These are phyloP conservation scores for Helenozyma baotianmanensis DNA, from an alignment of 805 yeast genomes.

Conservation along the genomic window DNA sequence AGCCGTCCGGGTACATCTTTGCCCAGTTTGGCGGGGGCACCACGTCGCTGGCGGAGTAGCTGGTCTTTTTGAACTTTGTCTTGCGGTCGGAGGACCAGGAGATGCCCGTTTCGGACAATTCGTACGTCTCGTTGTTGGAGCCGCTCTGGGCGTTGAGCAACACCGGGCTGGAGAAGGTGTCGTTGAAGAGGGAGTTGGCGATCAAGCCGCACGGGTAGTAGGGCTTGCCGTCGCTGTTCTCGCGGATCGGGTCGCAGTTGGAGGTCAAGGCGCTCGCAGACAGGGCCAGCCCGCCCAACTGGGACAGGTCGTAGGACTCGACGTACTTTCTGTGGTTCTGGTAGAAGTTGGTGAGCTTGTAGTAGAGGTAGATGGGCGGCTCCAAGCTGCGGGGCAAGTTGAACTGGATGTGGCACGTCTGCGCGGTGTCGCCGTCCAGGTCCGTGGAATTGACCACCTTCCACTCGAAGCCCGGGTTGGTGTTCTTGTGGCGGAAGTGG, in stretches of 20 bases:
- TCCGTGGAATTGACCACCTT: conserved; percentile 34
- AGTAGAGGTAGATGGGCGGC: conserved; percentile 72
- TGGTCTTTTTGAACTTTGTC: conserved; percentile 63
- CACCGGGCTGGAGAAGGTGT: conserved; percentile 59
- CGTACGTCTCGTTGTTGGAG: conserved; percentile 38
- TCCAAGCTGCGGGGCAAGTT: conserved; percentile 65
- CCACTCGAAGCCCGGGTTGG: conserved; percentile 61
- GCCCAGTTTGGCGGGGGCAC: conserved; percentile 96
- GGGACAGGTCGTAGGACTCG: conserved; percentile 73
- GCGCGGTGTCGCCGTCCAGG: conserved; percentile 31
- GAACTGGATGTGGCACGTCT: conserved; percentile 65
- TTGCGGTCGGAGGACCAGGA: conserved; percentile 81
- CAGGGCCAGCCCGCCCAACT: conserved; percentile 74
- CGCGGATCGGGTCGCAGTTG: conserved; percentile 35
- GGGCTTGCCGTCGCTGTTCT: conserved; percentile 40
- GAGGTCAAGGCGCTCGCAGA: conserved; percentile 42
- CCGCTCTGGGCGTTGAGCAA: conserved; percentile 43
- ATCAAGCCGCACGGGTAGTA: conserved; percentile 92
- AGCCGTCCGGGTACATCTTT: conserved; percentile 76
- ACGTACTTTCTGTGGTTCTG: conserved; percentile 96
- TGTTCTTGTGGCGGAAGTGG: conserved; percentile 52
- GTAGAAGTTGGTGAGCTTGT: conserved; percentile 82
- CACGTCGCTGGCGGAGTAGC: conserved; percentile 61
- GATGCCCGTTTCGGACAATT: conserved; percentile 53
- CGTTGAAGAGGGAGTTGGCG: conserved; percentile 90